phyloP scores from a whole-genome alignment of 257 asterid genomes.

The Solanum sitiens region DNA sequence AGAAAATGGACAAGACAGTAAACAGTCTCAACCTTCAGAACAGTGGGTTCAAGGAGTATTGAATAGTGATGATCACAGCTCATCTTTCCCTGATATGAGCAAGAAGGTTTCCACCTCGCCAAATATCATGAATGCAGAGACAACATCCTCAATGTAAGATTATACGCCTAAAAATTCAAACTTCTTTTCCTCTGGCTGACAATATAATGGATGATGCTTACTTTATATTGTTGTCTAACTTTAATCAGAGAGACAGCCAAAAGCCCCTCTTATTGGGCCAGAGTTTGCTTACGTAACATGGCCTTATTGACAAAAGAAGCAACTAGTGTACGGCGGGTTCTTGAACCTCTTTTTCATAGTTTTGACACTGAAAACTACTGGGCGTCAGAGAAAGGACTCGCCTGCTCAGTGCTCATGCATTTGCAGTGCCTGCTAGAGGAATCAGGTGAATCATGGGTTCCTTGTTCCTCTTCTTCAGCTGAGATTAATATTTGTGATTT shows the following conservation, averaged over 20 bases:
- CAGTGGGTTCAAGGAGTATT: conserved; percentile 24
- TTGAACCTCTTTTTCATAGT: conserved; percentile 37
- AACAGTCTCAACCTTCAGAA: background rate
- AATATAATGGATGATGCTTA: background rate
- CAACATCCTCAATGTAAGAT: conserved; percentile 22
- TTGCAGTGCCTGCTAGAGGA: conserved; percentile 36
- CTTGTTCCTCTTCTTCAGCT: background rate
- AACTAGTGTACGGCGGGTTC: conserved; percentile 38
- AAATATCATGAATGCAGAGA: conserved; percentile 4
- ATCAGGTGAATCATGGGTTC: conserved; percentile 21
- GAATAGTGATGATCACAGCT: conserved; percentile 13
- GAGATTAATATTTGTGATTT: background rate
- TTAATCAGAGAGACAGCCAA: conserved; percentile 25
- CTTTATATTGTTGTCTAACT: background rate
- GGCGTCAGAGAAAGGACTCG: conserved; percentile 34
- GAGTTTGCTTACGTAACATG: conserved; percentile 30
- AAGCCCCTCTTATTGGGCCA: conserved; percentile 39
- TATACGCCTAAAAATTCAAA: background rate
- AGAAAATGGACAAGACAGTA: conserved; percentile 6
- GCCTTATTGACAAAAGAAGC: conserved; percentile 38
- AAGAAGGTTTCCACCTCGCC: conserved; percentile 19
- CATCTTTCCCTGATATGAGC: conserved; percentile 25
- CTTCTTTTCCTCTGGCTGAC: background rate
- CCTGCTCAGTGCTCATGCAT: conserved; percentile 23
- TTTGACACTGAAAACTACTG: conserved; percentile 39